phyloP scores from a whole-genome alignment of 1,139 yeast species.

The Arxiozyma bovina region DNA sequence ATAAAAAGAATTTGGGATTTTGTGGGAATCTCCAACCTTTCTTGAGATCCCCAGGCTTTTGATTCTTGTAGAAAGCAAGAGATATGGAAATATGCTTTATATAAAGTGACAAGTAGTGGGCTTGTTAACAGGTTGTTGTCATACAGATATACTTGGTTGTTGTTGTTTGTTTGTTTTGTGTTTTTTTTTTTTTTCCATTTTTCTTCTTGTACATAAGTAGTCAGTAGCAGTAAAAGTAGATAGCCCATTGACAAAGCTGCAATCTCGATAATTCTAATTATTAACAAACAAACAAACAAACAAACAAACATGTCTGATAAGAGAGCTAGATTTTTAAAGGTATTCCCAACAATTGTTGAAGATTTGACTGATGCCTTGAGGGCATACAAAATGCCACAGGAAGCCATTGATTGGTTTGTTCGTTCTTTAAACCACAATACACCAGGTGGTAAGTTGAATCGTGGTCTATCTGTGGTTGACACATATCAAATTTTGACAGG shows the following conservation, averaged over 20 bases:
- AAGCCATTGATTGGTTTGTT: slow-evolving; percentile 82
- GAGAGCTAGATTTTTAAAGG: slow-evolving; percentile 58
- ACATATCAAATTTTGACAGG: slow-evolving; percentile 72
- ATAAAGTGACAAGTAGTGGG: too few relatives aligned
- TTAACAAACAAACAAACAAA: not conserved
- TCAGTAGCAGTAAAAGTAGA: not conserved
- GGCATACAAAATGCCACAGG: slow-evolving; percentile 73
- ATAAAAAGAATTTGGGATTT: too few relatives aligned
- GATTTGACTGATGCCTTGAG: slow-evolving; percentile 60
- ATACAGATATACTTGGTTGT: too few relatives aligned
- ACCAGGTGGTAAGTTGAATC: slow-evolving; percentile 93
- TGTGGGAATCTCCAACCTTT: too few relatives aligned
- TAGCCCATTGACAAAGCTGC: not conserved
- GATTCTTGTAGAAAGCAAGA: too few relatives aligned
- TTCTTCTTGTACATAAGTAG: too few relatives aligned
- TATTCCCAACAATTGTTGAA: slow-evolving; percentile 69
- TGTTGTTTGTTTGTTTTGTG: too few relatives aligned
- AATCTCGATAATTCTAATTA: too few relatives aligned
- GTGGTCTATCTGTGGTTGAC: slow-evolving; percentile 93
- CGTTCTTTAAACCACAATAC: slow-evolving; percentile 73
- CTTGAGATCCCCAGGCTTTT: too few relatives aligned
- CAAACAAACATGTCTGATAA: not conserved
- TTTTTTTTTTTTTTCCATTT: too few relatives aligned
- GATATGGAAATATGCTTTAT: too few relatives aligned
- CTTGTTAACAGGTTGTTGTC: too few relatives aligned